Conservation (phyloP, 768 basidiomycete genomes). For the Russula dissimulans region DNA sequence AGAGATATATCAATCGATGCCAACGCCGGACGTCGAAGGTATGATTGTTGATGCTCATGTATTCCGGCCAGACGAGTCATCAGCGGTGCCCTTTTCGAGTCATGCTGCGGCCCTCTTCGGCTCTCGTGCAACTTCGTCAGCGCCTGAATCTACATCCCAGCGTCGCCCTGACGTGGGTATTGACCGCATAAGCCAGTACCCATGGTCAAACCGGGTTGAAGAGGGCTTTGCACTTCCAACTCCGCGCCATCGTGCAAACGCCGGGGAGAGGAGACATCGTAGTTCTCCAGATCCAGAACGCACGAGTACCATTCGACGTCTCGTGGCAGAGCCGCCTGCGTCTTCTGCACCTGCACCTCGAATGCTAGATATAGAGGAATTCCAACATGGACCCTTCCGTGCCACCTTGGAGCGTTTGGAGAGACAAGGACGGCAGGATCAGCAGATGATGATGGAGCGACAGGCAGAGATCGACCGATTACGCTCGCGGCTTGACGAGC, state of each 20-base stretch:
- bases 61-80: constrained; percentile 3
- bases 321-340: neutral
- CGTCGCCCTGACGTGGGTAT: constrained; percentile 1
- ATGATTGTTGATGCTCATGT: neutral
- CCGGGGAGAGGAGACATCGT: constrained; percentile 7
- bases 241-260: neutral
- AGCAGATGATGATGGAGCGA: constrained; percentile 13
- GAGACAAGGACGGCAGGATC: constrained; percentile 9
- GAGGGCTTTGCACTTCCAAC: constrained; percentile 5
- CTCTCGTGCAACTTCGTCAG: constrained; percentile 9
- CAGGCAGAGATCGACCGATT: constrained; percentile 17
- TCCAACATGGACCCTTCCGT: constrained; percentile 26
- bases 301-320: neutral
- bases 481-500: constrained; percentile 12
- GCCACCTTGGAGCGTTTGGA: constrained; percentile 18
- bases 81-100: constrained; percentile 17
- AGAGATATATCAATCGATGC: constrained; percentile 6
- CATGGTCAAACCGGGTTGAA: constrained; percentile 5
- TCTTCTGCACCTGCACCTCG: neutral
- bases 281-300: constrained; percentile 2
- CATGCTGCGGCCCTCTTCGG: constrained; percentile 19
- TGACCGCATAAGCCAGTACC: neutral
- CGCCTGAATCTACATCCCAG: neutral
- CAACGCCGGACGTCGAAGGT: neutral
- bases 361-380: constrained; percentile 21